Conservation (phyloP, 2,329 filamentous ascomycete species). For the Fusarium napiforme region DNA sequence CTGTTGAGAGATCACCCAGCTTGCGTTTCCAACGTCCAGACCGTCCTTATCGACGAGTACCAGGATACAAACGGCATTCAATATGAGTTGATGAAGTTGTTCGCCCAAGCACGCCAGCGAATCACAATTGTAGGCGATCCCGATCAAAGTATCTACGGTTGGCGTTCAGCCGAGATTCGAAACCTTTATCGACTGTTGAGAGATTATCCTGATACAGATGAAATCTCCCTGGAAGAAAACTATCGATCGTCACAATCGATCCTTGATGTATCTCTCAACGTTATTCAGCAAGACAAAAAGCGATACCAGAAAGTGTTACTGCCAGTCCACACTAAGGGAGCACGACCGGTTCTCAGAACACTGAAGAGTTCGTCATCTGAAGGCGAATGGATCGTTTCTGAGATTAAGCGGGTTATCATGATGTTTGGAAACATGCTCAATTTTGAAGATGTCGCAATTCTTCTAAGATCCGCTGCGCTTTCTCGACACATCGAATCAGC, state of each 20-base stretch:
- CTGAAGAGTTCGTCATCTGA: slow-evolving; percentile 77
- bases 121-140: slow-evolving; percentile 97
- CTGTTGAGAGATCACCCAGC: slow-evolving; percentile 77
- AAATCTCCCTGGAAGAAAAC: slow-evolving; percentile 90
- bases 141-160: slow-evolving; percentile 98
- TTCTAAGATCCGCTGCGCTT: slow-evolving; percentile 85
- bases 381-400: slow-evolving; percentile 87
- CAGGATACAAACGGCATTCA: slow-evolving; percentile 97
- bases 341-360: slow-evolving; percentile 81
- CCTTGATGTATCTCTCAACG: slow-evolving; percentile 78
- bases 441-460: slow-evolving; percentile 82
- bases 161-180: slow-evolving; percentile 90
- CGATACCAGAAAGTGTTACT: slow-evolving; percentile 83
- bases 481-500: slow-evolving; percentile 88
- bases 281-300: slow-evolving; percentile 89
- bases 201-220: slow-evolving; percentile 80
- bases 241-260: slow-evolving; percentile 93
- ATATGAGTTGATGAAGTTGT: slow-evolving; percentile 91
- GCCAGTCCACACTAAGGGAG: slow-evolving; percentile 82
- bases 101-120: slow-evolving; percentile 76
- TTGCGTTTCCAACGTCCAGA: slow-evolving; percentile 89
- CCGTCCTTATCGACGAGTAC: slow-evolving; percentile 95
- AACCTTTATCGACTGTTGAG: slow-evolving; percentile 83
- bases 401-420: slow-evolving; percentile 76
- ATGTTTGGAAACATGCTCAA: slow-evolving; percentile 80